A percentile compares a stretch with the other conserved stretches of the same genome.
Evolutionary conservation across 306 rosid genomes (phyloP).

Genomic region (Mimosa bimucronata): DNA sequence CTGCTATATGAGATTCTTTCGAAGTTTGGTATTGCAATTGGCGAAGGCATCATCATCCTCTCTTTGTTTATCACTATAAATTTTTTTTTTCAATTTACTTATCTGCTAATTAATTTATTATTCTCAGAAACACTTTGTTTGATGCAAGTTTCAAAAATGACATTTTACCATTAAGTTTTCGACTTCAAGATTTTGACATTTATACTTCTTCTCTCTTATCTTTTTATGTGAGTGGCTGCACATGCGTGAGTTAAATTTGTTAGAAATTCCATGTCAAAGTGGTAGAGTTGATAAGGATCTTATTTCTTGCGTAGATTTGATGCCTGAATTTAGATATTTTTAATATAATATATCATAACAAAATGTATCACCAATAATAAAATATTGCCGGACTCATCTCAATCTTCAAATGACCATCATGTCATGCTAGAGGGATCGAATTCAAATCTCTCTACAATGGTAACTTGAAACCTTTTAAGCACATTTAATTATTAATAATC

Average conservation of each 20-base stretch:
- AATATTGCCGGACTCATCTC: background rate
- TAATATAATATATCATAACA: background rate
- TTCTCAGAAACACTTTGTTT: slow-evolving; percentile 5
- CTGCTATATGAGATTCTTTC: slow-evolving; percentile 25
- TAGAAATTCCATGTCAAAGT: slow-evolving; percentile 30
- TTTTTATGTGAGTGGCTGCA: slow-evolving; percentile 8
- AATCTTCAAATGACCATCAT: background rate
- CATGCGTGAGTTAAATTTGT: slow-evolving; percentile 3
- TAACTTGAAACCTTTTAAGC: background rate
- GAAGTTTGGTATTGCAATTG: slow-evolving; percentile 14
- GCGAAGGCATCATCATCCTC: slow-evolving; percentile 26
- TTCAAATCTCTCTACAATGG: background rate
- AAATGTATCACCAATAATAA: background rate
- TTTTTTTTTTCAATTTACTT: background rate
- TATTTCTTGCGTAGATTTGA: background rate
- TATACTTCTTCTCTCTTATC: background rate
- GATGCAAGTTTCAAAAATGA: slow-evolving; percentile 5
- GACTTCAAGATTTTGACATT: background rate
- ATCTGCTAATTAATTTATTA: background rate
- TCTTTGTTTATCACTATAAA: background rate
- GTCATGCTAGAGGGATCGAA: background rate
- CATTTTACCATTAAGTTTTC: slow-evolving; percentile 3
- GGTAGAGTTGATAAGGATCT: slow-evolving; percentile 17
- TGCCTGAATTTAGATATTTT: background rate
- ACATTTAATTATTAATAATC: background rate